Evolutionary conservation across 768 basidiomycete genomes (phyloP).

Genomic region (Suillus decipiens): DNA sequence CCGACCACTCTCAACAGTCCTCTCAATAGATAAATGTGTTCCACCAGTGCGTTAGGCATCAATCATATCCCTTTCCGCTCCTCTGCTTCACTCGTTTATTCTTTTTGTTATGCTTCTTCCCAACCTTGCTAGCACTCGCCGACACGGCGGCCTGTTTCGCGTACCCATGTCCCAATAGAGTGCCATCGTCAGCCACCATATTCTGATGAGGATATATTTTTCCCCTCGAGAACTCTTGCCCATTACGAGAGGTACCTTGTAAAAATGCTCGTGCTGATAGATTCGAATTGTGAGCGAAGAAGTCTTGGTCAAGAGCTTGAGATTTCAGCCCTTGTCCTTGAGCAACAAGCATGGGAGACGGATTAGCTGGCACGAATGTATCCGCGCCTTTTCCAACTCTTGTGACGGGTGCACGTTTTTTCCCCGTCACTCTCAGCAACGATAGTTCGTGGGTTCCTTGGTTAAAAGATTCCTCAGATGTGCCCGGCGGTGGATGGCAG

Average conservation of each 20-base stretch:
- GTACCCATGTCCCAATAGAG: slow-evolving; percentile 47
- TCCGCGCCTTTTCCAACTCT: slow-evolving; percentile 83
- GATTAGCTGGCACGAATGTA: slow-evolving; percentile 64
- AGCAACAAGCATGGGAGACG: slow-evolving; percentile 28
- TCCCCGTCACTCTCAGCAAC: slow-evolving; percentile 61
- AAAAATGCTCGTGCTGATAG: slow-evolving; percentile 64
- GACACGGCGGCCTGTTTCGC: slow-evolving; percentile 46
- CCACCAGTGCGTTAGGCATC: slow-evolving; percentile 9
- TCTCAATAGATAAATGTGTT: neutral
- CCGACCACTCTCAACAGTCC: neutral
- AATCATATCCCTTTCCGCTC: slow-evolving; percentile 92
- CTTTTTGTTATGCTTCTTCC: slow-evolving; percentile 88
- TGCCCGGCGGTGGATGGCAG: slow-evolving; percentile 84
- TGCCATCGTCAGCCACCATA: slow-evolving; percentile 75
- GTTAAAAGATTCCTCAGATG: slow-evolving; percentile 74
- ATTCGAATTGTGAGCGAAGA: slow-evolving; percentile 64
- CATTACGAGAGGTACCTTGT: slow-evolving; percentile 57
- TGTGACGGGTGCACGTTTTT: slow-evolving; percentile 87
- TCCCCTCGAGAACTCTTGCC: slow-evolving; percentile 62
- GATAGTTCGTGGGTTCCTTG: slow-evolving; percentile 60
- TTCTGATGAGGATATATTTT: slow-evolving; percentile 85
- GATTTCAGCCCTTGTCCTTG: slow-evolving; percentile 52
- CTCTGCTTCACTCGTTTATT: slow-evolving; percentile 82
- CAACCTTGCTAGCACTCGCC: slow-evolving; percentile 38
- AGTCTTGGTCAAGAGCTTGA: slow-evolving; percentile 72